Conservation (phyloP, 768 basidiomycete genomes). For the Phlebiopsis flavidoalba region DNA sequence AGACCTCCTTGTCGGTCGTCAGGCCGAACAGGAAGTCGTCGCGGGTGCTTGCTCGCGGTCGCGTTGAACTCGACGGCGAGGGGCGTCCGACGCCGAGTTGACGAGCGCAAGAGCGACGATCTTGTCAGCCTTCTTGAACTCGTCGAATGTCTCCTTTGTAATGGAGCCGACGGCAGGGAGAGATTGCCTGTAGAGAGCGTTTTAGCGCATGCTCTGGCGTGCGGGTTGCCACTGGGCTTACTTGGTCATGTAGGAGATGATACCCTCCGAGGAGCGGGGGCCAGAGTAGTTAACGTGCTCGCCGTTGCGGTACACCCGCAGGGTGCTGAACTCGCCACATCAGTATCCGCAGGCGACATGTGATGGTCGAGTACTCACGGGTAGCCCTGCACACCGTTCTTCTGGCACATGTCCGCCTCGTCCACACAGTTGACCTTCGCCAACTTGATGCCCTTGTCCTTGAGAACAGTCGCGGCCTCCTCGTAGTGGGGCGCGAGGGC, state of each 20-base stretch:
- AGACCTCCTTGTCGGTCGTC: slow-evolving; percentile 63
- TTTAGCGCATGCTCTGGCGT: background rate
- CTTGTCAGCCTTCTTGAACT: slow-evolving; percentile 87
- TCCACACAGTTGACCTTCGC: slow-evolving; percentile 98
- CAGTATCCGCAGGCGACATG: background rate
- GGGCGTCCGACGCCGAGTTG: slow-evolving; percentile 60
- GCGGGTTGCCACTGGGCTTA: slow-evolving; percentile 31
- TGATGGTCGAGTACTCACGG: slow-evolving; percentile 52
- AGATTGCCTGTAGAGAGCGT: slow-evolving; percentile 60
- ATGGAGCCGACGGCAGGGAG: slow-evolving; percentile 90
- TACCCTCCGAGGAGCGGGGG: slow-evolving; percentile 92
- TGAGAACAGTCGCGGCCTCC: slow-evolving; percentile 88
- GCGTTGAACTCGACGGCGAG: slow-evolving; percentile 72
- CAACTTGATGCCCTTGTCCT: slow-evolving; percentile 83
- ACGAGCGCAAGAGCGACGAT: slow-evolving; percentile 87
- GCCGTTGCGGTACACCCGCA: slow-evolving; percentile 91
- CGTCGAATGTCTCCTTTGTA: slow-evolving; percentile 67
- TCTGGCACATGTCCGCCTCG: slow-evolving; percentile 84
- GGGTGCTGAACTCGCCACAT: slow-evolving; percentile 46
- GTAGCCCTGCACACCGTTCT: slow-evolving; percentile 88
- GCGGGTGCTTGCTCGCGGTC: slow-evolving; percentile 80
- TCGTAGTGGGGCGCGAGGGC: slow-evolving; percentile 92
- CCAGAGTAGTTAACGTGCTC: slow-evolving; percentile 77
- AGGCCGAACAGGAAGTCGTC: slow-evolving; percentile 93
- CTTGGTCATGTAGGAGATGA: slow-evolving; percentile 96